phyloP scores from a whole-genome alignment of 2,329 filamentous ascomycete species.

The Hypoxylon rubiginosum region DNA sequence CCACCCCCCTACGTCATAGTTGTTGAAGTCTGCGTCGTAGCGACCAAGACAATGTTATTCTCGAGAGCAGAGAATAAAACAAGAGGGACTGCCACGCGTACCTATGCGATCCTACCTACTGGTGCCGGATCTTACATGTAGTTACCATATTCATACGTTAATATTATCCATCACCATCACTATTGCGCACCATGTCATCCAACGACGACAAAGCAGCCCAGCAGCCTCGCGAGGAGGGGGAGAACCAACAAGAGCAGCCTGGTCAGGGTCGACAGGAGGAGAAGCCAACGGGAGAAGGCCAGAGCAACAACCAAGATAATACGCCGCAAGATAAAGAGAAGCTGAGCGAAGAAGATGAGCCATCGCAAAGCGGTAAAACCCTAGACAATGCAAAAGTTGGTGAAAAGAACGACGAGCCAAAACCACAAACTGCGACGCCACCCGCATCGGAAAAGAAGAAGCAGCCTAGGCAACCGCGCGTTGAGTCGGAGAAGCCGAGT shows the following conservation, averaged over 20 bases:
- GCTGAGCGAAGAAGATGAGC: constrained; percentile 24
- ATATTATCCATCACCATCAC: neutral
- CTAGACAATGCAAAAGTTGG: constrained; percentile 10
- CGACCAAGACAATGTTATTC: constrained; percentile 26
- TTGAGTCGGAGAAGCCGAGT: constrained; percentile 47
- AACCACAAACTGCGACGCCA: constrained; percentile 10
- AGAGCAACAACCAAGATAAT: constrained; percentile 4
- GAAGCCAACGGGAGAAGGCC: constrained; percentile 7
- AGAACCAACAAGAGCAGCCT: constrained; percentile 29
- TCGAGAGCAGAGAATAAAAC: constrained; percentile 42
- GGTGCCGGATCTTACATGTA: neutral
- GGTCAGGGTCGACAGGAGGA: constrained; percentile 21
- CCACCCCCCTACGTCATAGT: constrained; percentile 40
- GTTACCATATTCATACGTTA: constrained; percentile 13
- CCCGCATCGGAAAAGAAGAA: constrained; percentile 43
- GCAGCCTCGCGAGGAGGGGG: constrained; percentile 29
- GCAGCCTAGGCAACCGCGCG: constrained; percentile 42
- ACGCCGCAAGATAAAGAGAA: constrained; percentile 25
- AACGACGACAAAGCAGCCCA: constrained; percentile 34
- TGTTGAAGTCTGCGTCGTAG: constrained; percentile 19
- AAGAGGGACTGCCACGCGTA: constrained; percentile 19
- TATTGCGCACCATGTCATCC: constrained; percentile 37
- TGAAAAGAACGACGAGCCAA: constrained; percentile 19
- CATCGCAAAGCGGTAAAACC: constrained; percentile 11
- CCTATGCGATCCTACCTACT: neutral